Percentiles rank a stretch among this genome's conserved stretches.
Evolutionary conservation across 805 yeast genomes (phyloP).

Genomic region (Alloascoidea hylecoeti): DNA sequence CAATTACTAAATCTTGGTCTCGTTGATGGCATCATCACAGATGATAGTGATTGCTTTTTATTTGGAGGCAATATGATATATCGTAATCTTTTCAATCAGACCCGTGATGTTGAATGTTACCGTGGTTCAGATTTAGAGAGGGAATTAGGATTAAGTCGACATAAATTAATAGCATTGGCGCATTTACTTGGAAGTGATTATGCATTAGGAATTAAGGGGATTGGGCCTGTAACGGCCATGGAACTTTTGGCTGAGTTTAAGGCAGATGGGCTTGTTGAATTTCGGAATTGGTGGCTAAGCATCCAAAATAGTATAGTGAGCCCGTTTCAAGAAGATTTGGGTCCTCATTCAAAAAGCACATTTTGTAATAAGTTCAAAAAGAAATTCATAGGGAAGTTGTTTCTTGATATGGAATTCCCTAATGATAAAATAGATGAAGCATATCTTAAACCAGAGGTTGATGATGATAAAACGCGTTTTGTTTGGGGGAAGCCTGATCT

Average conservation of each 20-base stretch:
- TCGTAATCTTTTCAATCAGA: slow-evolving; percentile 89
- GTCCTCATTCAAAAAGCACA: slow-evolving; percentile 24
- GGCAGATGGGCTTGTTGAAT: slow-evolving; percentile 24
- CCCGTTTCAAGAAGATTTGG: slow-evolving; percentile 15
- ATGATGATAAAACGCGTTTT: slow-evolving; percentile 61
- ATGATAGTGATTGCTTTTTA: slow-evolving; percentile 91
- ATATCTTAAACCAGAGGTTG: slow-evolving; percentile 72
- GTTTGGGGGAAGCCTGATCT: slow-evolving; percentile 86
- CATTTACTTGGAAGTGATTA: slow-evolving; percentile 86
- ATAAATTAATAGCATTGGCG: slow-evolving; percentile 66
- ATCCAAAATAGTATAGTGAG: slow-evolving; percentile 28
- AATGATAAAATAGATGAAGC: slow-evolving; percentile 57
- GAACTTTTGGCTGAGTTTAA: slow-evolving; percentile 78
- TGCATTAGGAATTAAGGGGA: slow-evolving; percentile 82
- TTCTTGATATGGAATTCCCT: slow-evolving; percentile 54
- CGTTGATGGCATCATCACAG: slow-evolving; percentile 93
- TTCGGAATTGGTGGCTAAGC: slow-evolving; percentile 43
- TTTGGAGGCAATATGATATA: slow-evolving; percentile 80
- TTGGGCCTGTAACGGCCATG: slow-evolving; percentile 89
- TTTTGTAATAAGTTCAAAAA: slow-evolving; percentile 45
- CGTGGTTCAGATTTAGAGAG: slow-evolving; percentile 38
- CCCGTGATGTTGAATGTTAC: slow-evolving; percentile 83
- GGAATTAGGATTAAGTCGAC: slow-evolving; percentile 51
- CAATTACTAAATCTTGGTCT: slow-evolving; percentile 49
- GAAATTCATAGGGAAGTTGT: slow-evolving; percentile 38